Conservation (phyloP, 2,329 filamentous ascomycete species). For the Cytospora schulzeri region DNA sequence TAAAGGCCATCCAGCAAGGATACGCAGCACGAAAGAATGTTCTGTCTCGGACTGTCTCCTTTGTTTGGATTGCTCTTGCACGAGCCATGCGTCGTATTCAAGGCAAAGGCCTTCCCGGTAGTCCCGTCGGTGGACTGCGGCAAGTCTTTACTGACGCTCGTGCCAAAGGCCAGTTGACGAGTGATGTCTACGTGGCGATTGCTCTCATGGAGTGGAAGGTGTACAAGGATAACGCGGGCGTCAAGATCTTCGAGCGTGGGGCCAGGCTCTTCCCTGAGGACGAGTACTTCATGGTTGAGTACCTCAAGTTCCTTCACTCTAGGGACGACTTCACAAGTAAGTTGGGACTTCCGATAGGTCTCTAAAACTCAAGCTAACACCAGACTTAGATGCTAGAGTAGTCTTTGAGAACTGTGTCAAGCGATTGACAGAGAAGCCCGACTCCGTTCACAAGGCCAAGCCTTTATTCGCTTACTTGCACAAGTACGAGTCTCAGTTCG, state of each 20-base stretch:
- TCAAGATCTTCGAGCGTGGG: slow-evolving; percentile 94
- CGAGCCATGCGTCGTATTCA: slow-evolving; percentile 92
- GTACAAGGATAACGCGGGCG: slow-evolving; percentile 89
- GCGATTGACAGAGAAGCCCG: slow-evolving; percentile 75
- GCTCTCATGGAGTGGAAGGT: slow-evolving; percentile 93
- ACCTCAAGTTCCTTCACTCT: slow-evolving; percentile 90
- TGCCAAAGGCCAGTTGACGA: slow-evolving; percentile 82
- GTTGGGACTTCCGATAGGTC: slow-evolving; percentile 36
- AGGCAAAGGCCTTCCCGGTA: slow-evolving; percentile 71
- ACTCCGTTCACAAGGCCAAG: slow-evolving; percentile 74
- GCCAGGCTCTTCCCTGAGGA: slow-evolving; percentile 93
- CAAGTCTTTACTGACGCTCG: slow-evolving; percentile 89
- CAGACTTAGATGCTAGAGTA: slow-evolving; percentile 75
- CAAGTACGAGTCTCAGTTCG: slow-evolving; percentile 91
- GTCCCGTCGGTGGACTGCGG: slow-evolving; percentile 68
- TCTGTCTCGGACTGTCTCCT: slow-evolving; percentile 83
- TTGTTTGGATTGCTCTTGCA: slow-evolving; percentile 93
- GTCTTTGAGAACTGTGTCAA: slow-evolving; percentile 95
- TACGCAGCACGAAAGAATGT: slow-evolving; percentile 73
- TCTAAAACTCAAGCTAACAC: slow-evolving; percentile 1
- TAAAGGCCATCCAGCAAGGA: slow-evolving; percentile 63
- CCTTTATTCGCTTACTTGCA: slow-evolving; percentile 90
- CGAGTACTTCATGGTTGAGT: slow-evolving; percentile 90
- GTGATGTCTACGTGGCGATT: slow-evolving; percentile 91
- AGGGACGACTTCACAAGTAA: slow-evolving; percentile 92